Evolutionary conservation across 768 basidiomycete genomes (phyloP).

Genomic region (Amanita jacksonii): DNA sequence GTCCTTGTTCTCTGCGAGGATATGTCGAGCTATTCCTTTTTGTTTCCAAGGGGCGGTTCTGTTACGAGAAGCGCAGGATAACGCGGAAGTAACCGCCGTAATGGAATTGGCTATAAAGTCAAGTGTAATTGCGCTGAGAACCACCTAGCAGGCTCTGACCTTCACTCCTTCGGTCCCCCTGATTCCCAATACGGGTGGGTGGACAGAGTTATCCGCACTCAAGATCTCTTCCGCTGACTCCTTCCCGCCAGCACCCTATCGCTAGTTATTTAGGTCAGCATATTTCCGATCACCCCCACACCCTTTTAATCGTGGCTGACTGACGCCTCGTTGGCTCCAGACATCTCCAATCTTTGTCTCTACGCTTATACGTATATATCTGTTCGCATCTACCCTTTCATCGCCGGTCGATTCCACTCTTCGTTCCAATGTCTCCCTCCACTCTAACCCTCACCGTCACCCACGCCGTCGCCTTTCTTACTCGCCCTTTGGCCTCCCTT

Average conservation of each 20-base stretch:
- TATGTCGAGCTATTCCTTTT: conserved; percentile 3
- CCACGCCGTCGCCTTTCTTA: conserved; percentile 68
- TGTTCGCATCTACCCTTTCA: conserved; percentile 14
- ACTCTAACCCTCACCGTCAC: conserved; percentile 60
- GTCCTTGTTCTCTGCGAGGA: conserved; percentile 5
- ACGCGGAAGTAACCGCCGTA: too few relatives aligned
- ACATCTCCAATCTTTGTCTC: conserved; percentile 5
- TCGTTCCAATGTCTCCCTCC: conserved; percentile 27
- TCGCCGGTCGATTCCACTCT: conserved; percentile 55
- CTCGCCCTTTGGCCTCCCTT: conserved; percentile 46
- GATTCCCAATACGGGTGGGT: conserved; percentile 5
- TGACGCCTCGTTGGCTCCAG: conserved; percentile 8
- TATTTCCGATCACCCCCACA: conserved; percentile 7
- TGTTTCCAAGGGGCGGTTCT: conserved; percentile 1
- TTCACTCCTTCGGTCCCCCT: conserved; percentile 9
- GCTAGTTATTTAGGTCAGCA: conserved; percentile 7
- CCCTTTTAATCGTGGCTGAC: conserved; percentile 8
- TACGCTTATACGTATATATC: conserved; percentile 10
- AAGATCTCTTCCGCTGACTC: conserved; percentile 9
- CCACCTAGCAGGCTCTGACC: conserved; percentile 4
- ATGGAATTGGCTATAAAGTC: conserved; percentile 2
- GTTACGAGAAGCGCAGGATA: neutral
- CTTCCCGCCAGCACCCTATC: conserved; percentile 4
- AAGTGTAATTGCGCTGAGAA: neutral
- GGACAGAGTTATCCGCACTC: conserved; percentile 8